Evolutionary conservation across 495 filamentous ascomycete species (phyloP).

Genomic region (Lophiotrema nucula): DNA sequence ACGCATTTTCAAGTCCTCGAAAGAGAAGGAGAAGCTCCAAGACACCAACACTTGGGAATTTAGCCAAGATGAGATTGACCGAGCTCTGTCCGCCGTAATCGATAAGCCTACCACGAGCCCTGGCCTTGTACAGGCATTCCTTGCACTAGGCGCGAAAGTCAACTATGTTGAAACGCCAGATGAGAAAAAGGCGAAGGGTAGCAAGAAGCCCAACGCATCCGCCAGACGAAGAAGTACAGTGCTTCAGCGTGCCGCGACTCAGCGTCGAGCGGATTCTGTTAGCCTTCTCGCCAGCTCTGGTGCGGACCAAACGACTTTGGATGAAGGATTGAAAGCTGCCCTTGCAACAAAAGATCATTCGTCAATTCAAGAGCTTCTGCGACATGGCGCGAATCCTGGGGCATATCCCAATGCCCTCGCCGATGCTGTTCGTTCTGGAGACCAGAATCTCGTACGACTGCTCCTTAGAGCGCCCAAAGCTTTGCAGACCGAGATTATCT

Average conservation of each 20-base stretch:
- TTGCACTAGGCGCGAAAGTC: conserved; percentile 26
- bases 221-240: conserved; percentile 22
- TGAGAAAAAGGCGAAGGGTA: conserved; percentile 18
- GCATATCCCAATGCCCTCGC: conserved; percentile 18
- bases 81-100: conserved; percentile 20
- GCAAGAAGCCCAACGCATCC: conserved; percentile 12
- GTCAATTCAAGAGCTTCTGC: conserved; percentile 28
- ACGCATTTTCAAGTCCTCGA: conserved; percentile 24
- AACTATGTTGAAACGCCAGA: conserved; percentile 22
- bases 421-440: conserved; percentile 17
- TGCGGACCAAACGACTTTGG: conserved; percentile 20
- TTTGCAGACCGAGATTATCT: conserved; percentile 17
- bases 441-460: conserved; percentile 15
- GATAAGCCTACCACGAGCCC: conserved; percentile 14
- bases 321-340: conserved; percentile 25
- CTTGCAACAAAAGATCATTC: conserved; percentile 20
- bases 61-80: conserved; percentile 26
- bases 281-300: conserved; percentile 25
- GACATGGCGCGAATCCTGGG: conserved; percentile 28
- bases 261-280: conserved; percentile 11
- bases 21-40: conserved; percentile 29
- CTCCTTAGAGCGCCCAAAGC: conserved; percentile 24
- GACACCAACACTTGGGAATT: conserved; percentile 23
- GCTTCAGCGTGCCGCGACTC: conserved; percentile 21
- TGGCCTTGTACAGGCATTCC: conserved; percentile 26